Base-by-base conservation (phyloP, 345 rosid species). In the Moricandia arvensis region DNA sequence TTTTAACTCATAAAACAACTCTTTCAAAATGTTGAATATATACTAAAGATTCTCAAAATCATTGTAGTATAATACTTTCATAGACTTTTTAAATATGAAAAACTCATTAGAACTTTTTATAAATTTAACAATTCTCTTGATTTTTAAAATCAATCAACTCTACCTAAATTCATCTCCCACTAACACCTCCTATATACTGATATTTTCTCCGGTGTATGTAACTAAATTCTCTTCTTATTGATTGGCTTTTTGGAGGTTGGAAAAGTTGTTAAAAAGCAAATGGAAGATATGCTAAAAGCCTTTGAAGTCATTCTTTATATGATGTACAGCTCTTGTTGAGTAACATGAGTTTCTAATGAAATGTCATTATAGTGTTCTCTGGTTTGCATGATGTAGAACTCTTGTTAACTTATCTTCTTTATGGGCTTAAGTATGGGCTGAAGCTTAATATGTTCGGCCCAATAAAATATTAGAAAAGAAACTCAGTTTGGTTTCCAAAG, bases 191-290 rank as follows among this genome's bases (percentile, higher is more conserved):
- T n/a, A n/a, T n/a, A n/a, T n/a, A n/a, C n/a, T n/a, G n/a, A n/a
- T n/a, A n/a, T n/a, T n/a, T n/a, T n/a, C n/a, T n/a, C n/a, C n/a
- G n/a, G 6, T 47, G 49, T n/a, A 7, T 51, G 15, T 49, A 10
- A 68, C 16, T n/a, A n/a, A n/a, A n/a, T n/a, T n/a, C n/a, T n/a
- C n/a, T n/a, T n/a, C n/a, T n/a, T n/a, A n/a, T n/a, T 71, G 41
- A 64, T 57, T 77, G 55, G 68, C 72, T n/a, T 30, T 77, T 71
- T 77, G 29, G 72, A 59, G 76, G 59, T 71, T 45, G 33, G 68
- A 72, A 71, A 71, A 59, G 67, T 66, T 71, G 63, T 71, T 12
- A 34, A 77, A 63, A 71, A 45, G 55, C 65, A 71, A 65, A 62
- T 71, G 45, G 47, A 77, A 77, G 67, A 55, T 69, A 69, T 76